Evolutionary conservation across 208 protist species (phyloP).

Genomic region (Acanthamoeba healyi): DNA sequence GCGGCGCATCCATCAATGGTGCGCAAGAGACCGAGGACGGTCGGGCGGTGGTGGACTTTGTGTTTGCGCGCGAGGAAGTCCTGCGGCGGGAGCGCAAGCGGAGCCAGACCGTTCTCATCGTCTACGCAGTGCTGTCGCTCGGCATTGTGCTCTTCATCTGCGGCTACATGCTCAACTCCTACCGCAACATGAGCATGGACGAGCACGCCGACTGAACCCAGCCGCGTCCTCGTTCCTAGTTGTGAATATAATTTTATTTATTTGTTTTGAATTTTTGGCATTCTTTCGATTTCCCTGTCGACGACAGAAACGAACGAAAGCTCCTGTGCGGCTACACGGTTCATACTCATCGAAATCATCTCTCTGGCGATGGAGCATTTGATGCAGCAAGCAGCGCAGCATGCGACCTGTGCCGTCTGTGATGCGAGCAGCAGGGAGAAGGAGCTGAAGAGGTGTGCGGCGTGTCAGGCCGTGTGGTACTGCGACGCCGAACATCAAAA

Average conservation of each 20-base stretch:
- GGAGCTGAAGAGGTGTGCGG: slow-evolving; percentile 45
- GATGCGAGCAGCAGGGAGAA: slow-evolving; percentile 1
- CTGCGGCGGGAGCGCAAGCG: slow-evolving; percentile 19
- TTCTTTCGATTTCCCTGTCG: not conserved
- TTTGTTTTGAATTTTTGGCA: not conserved
- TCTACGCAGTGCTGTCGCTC: not conserved
- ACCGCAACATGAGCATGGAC: slow-evolving; percentile 57
- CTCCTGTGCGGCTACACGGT: too few species aligned
- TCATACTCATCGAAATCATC: not conserved
- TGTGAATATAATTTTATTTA: not conserved
- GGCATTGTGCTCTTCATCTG: not conserved
- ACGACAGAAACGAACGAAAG: too few species aligned
- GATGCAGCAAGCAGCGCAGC: not conserved
- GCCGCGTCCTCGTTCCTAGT: not conserved
- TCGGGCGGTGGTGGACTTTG: slow-evolving; percentile 33
- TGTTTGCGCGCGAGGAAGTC: slow-evolving; percentile 55
- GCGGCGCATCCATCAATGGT: not conserved
- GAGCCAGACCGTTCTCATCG: not conserved
- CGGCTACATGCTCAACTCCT: slow-evolving; percentile 26
- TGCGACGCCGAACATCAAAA: slow-evolving; percentile 50
- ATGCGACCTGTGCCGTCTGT: slow-evolving; percentile 17
- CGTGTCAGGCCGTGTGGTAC: slow-evolving; percentile 53
- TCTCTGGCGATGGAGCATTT: not conserved
- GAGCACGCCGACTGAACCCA: not conserved
- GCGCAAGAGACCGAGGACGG: not conserved